phyloP scores from a whole-genome alignment of 805 yeast genomes.

The Zygosaccharomyces gambellarensis region DNA sequence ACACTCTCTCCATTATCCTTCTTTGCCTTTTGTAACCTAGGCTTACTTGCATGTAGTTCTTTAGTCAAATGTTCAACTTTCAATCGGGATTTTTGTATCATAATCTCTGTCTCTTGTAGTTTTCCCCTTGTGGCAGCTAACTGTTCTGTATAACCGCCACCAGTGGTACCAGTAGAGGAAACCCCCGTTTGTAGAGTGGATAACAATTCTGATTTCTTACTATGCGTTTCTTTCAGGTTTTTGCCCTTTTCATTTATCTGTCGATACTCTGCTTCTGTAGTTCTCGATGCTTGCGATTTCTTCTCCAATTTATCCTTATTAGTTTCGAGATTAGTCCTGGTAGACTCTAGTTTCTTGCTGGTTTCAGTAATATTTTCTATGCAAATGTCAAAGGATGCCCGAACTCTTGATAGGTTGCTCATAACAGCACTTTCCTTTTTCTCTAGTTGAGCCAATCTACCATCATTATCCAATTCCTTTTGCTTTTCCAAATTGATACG shows the following conservation, averaged over 20 bases:
- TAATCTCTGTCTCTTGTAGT: slow-evolving; percentile 49
- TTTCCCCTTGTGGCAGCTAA: slow-evolving; percentile 56
- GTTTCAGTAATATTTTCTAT: slow-evolving; percentile 57
- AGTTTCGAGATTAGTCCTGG: slow-evolving; percentile 33
- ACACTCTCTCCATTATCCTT: slow-evolving; percentile 43
- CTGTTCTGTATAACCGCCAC: slow-evolving; percentile 74
- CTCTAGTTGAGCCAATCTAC: slow-evolving; percentile 57
- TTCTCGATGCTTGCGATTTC: slow-evolving; percentile 37
- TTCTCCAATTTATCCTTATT: slow-evolving; percentile 35
- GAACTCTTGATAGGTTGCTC: slow-evolving; percentile 62
- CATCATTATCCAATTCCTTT: slow-evolving; percentile 56
- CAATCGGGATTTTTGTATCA: slow-evolving; percentile 55
- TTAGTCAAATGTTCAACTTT: slow-evolving; percentile 52
- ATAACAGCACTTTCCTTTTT: slow-evolving; percentile 48
- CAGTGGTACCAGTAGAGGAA: slow-evolving; percentile 70
- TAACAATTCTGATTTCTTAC: slow-evolving; percentile 68
- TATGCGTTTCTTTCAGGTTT: slow-evolving; percentile 43
- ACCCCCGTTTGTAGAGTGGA: slow-evolving; percentile 84
- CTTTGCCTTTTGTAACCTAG: slow-evolving; percentile 51
- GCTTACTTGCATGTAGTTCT: slow-evolving; percentile 44
- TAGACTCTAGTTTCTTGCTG: slow-evolving; percentile 31
- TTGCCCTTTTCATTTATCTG: slow-evolving; percentile 42
- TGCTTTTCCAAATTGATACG: slow-evolving; percentile 50
- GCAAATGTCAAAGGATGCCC: slow-evolving; percentile 58
- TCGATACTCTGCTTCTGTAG: slow-evolving; percentile 44